Base-by-base conservation (phyloP, 805 yeast species). In the Maudiozyma pseudohumilis region DNA sequence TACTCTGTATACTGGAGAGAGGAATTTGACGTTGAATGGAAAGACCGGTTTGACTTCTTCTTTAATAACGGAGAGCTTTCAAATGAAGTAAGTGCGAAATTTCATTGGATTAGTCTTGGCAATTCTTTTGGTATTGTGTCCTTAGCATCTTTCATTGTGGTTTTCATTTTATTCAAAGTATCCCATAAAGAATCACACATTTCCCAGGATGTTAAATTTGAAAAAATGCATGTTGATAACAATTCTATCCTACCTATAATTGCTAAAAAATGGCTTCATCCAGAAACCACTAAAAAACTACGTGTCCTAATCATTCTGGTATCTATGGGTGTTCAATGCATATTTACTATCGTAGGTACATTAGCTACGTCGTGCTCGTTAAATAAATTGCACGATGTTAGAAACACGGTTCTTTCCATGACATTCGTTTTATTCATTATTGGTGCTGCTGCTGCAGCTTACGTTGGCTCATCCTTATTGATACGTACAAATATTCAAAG, bases 1-100 rank as follows among this genome's bases (percentile, higher is more conserved):
- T 87, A 85, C 49, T 75, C 95, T 1, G 86, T 87, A 3, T 80
- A 80, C 52, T 86, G 95, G 94, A 68, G 92, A 55, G 94, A 86
- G 54, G 95, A 86, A 42, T 62, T 64, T 30, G 69, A 74, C 2
- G 64, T 82, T 18, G 69, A 70, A 19, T 81, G 85, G 70, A 67
- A 69, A 35, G 66, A 76, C 41, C 66, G 95, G 47, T 84, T 94
- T 92, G 75, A 74, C 32, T 60, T 79, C 47, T 86, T 79, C 56
- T 71, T 77, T 46, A 68, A 74, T 41, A 70, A 70, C 47, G 80
- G 74, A n/a, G 56, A 53, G 34, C 16, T 51, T 13, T 47, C 53
- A 2, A 43, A 46, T 35, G 62, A 64, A 20, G 55, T 63, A 17
- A 67, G 65, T 23, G 61, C 66, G 26, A 72, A 70, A 25, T 74